Evolutionary conservation across 78 protist genomes (phyloP).

Genomic region (Emiliania huxleyi): DNA sequence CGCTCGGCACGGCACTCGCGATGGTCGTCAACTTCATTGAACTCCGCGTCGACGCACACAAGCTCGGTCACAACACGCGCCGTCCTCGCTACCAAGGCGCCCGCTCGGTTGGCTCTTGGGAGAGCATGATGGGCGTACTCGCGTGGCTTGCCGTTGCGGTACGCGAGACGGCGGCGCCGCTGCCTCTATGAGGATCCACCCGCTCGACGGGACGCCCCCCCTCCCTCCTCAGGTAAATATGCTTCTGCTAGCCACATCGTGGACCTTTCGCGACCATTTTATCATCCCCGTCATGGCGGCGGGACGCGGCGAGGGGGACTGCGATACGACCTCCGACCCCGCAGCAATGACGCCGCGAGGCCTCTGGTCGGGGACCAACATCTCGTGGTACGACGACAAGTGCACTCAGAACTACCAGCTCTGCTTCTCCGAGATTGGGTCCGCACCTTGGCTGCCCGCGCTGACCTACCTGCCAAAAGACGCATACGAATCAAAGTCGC

Average conservation of each 20-base stretch:
- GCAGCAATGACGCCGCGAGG: background rate
- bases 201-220: too few species aligned
- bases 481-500: background rate
- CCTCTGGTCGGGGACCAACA: background rate
- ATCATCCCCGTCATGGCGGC: background rate
- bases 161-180: too few species aligned
- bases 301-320: background rate
- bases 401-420: background rate
- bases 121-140: background rate
- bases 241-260: background rate
- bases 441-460: background rate
- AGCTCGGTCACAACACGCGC: background rate
- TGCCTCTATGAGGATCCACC: too few species aligned
- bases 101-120: background rate
- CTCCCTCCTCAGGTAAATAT: too few species aligned
- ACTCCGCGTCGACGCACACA: background rate
- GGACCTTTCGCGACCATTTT: background rate
- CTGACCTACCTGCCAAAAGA: background rate
- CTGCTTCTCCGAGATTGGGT: background rate
- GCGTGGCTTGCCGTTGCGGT: background rate
- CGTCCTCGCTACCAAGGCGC: background rate
- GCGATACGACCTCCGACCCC: background rate
- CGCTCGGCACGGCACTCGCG: background rate
- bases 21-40: background rate
- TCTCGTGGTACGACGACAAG: background rate